Evolutionary conservation across 192 early-diverging fungal genomes (phyloP), one percentile per base, ranked within the genome.

Genomic region (Gonapodya prolifera): DNA sequence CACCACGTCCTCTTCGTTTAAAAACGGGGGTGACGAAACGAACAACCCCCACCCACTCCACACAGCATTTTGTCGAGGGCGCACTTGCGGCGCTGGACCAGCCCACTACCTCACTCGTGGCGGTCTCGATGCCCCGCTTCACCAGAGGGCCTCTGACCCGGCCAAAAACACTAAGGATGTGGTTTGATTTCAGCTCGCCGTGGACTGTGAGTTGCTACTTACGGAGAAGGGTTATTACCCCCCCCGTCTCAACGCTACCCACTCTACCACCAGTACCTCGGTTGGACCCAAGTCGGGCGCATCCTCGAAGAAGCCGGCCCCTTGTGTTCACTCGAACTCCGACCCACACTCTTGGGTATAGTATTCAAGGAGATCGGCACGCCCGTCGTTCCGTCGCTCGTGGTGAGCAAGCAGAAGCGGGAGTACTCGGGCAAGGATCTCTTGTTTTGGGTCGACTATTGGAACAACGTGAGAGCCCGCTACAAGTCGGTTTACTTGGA

Each of bases 141-240:
- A 61, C 45, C 45, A 8, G 45, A 61, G 45, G 45, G 23, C 45
- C 45, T 61, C 45, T 61, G 45, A 61, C 23, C 8, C 45, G 45
- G 45, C 45, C 45, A 23, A 8, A 23, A 61, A 61, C 45, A 16
- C 23, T 61, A 23, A 8, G 45, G 23, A 61, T 73, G 28, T 73
- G 71, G 71, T 73, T 73, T 29, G 71, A 73, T 73, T 73, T 73
- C 45, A 61, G 45, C 45, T 61, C 45, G 8, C 45, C 45, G 45
- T 61, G 45, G 45, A 61, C 45, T 61, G n/a, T n/a, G n/a, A n/a
- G n/a, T n/a, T n/a, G n/a, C n/a, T n/a, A n/a, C n/a, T n/a, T n/a
- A n/a, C n/a, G n/a, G n/a, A n/a, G n/a, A n/a, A n/a, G n/a, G n/a
- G n/a, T n/a, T n/a, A n/a, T n/a, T n/a, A n/a, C n/a, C n/a, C n/a